A percentile compares a stretch with the other conserved stretches of the same genome.
These are phyloP conservation scores for Phytophthora pistaciae DNA, from an alignment of 352 stramenopile genomes.

Conservation along the genomic window DNA sequence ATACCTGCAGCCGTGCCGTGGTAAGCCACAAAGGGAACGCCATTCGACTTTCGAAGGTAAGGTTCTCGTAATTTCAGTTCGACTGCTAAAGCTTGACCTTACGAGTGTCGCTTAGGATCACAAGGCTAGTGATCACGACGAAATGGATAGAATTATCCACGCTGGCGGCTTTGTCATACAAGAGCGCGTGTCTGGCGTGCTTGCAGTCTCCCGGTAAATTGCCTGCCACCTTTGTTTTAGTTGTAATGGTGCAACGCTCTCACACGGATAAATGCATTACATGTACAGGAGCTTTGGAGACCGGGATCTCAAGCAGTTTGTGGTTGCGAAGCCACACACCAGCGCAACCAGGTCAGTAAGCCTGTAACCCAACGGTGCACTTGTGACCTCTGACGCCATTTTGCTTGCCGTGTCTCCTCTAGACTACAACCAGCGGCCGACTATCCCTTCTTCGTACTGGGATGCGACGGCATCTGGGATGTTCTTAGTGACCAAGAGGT, in stretches of 20 bases:
- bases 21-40: constrained; percentile 63
- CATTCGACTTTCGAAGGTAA: constrained; percentile 67
- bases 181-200: constrained; percentile 71
- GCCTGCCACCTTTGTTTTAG: neutral
- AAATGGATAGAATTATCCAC: constrained; percentile 65
- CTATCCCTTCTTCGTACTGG: constrained; percentile 77
- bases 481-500: constrained; percentile 78
- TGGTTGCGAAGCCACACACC: constrained; percentile 58
- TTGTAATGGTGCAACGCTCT: constrained; percentile 3
- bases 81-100: neutral
- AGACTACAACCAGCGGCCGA: constrained; percentile 58
- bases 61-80: neutral
- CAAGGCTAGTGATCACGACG: constrained; percentile 67
- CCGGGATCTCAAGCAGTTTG: constrained; percentile 75
- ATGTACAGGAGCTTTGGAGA: constrained; percentile 87
- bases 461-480: constrained; percentile 87
- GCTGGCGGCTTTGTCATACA: constrained; percentile 79
- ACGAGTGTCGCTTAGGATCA: constrained; percentile 54
- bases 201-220: constrained; percentile 75
- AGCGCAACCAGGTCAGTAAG: constrained; percentile 48
- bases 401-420: neutral
- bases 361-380: neutral
- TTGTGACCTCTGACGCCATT: constrained; percentile 7
- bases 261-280: constrained; percentile 3
- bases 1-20: constrained; percentile 65